Evolutionary conservation across 441 rosid species (phyloP).

Genomic region (Flueggea neowawraea): DNA sequence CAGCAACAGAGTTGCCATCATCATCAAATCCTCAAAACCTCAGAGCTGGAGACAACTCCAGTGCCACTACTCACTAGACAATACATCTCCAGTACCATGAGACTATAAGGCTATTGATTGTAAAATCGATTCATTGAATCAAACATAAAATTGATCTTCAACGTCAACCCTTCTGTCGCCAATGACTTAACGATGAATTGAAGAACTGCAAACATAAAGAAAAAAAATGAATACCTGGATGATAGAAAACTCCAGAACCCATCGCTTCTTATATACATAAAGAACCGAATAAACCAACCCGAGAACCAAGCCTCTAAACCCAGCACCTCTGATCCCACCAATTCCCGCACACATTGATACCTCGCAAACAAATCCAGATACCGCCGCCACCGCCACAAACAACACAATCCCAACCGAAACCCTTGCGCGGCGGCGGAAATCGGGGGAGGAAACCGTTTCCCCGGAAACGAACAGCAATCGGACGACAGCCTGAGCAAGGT

Average conservation of each 20-base stretch:
- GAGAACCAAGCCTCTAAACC: slow-evolving; percentile 59
- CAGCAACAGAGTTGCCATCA: no score
- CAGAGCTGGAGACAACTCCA: no score
- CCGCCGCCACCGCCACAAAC: slow-evolving; percentile 36
- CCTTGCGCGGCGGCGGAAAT: slow-evolving; percentile 48
- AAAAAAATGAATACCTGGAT: slow-evolving; percentile 56
- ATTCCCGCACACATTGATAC: slow-evolving; percentile 38
- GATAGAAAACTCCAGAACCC: slow-evolving; percentile 81
- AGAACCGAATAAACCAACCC: slow-evolving; percentile 59
- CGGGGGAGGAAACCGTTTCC: slow-evolving; percentile 51
- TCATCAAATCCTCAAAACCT: no score
- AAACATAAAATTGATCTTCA: no score
- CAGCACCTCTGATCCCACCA: slow-evolving; percentile 31
- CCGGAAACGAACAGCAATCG: no score
- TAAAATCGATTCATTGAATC: no score
- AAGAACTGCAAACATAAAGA: neutral
- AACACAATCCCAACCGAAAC: slow-evolving; percentile 42
- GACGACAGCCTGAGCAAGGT: no score
- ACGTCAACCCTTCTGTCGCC: neutral
- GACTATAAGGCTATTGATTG: no score
- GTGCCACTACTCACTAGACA: no score
- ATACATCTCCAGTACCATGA: no score
- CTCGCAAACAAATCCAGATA: slow-evolving; percentile 53
- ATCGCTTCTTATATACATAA: slow-evolving; percentile 48
- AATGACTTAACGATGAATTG: no score